Conservation (phyloP, 1,284 basidiomycete species). For the Cryptococcus neoformans region DNA sequence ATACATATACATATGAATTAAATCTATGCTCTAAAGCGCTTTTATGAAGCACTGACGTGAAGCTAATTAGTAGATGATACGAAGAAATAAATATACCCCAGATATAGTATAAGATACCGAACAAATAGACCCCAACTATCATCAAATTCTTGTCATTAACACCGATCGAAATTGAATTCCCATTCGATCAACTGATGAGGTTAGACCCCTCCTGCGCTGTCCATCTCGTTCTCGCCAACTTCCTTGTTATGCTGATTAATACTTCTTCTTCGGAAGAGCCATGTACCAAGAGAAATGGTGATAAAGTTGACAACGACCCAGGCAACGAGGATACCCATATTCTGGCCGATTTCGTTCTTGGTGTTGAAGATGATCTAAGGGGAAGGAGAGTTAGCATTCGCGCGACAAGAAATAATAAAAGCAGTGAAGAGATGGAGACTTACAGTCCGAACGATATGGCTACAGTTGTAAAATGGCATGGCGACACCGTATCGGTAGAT, state of each 20-base stretch:
- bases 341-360: constrained; percentile 56
- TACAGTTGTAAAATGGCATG: constrained; percentile 69
- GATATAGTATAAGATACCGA: no score
- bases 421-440: constrained; percentile 1
- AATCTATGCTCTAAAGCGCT: no score
- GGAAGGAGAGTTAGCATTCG: constrained; percentile 2
- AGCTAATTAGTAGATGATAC: no score
- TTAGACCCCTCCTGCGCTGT: neutral
- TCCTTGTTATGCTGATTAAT: constrained; percentile 33
- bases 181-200: no score
- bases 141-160: no score
- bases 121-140: no score
- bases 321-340: constrained; percentile 54
- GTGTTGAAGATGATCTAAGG: constrained; percentile 61
- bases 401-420: no score
- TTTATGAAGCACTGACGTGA: no score
- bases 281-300: constrained; percentile 52
- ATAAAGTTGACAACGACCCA: constrained; percentile 51
- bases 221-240: constrained; percentile 22
- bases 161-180: no score
- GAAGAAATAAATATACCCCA: no score
- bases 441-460: constrained; percentile 56
- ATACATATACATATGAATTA: no score
- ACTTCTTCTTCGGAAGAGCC: constrained; percentile 45
- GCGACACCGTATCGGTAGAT: constrained; percentile 59